Evolutionary conservation across 371 early-diverging fungal species (phyloP).

Genomic region (Mucor velutinosus): DNA sequence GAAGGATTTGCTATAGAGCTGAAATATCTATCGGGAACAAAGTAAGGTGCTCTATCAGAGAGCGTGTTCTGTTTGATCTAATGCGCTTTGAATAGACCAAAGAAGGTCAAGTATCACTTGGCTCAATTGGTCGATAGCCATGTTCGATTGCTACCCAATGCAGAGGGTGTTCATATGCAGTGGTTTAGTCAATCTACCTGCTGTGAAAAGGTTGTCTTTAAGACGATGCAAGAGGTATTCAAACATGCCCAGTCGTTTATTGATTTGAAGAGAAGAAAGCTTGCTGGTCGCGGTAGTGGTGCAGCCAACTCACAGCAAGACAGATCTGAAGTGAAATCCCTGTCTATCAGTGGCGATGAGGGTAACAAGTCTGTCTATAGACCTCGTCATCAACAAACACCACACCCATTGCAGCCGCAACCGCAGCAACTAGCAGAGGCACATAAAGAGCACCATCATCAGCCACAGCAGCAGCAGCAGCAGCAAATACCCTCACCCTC

Average conservation of each 20-base stretch:
- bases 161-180: constrained; percentile 73
- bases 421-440: constrained; percentile 2
- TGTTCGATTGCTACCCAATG: constrained; percentile 63
- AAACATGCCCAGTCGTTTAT: constrained; percentile 68
- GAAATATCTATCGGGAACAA: constrained; percentile 79
- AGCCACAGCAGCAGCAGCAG: not conserved
- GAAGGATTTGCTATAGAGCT: constrained; percentile 79
- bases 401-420: not conserved
- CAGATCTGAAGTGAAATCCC: not conserved
- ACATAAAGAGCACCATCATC: constrained; percentile 4
- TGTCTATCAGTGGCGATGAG: not conserved
- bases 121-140: constrained; percentile 68
- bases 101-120: constrained; percentile 77
- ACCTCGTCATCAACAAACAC: not conserved
- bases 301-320: not conserved
- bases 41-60: constrained; percentile 32
- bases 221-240: constrained; percentile 82
- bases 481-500: constrained; percentile 2
- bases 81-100: constrained; percentile 50
- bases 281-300: not conserved
- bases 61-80: not conserved
- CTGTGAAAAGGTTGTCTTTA: constrained; percentile 69
- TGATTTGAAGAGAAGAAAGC: constrained; percentile 44
- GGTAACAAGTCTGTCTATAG: not conserved
- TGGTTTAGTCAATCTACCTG: constrained; percentile 72